Percentiles rank a stretch among this genome's conserved stretches.
Conservation (phyloP, 1,284 basidiomycete species). For the Rhodotorula glutinis region DNA sequence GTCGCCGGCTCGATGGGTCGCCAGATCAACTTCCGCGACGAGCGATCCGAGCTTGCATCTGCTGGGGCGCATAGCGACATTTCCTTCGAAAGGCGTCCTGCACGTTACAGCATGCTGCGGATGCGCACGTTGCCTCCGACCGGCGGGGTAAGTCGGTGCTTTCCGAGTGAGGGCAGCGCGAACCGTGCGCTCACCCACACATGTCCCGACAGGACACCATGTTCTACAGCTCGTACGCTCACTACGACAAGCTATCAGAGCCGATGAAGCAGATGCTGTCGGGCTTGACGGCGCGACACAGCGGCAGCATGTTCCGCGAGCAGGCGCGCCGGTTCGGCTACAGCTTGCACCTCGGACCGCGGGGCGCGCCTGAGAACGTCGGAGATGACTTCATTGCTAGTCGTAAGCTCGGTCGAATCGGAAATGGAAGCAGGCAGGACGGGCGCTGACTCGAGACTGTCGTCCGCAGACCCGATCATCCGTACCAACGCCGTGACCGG, state of each 20-base stretch:
- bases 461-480: constrained; percentile 41
- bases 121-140: constrained; percentile 55
- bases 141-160: constrained; percentile 44
- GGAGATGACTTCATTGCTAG: constrained; percentile 54
- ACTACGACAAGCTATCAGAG: constrained; percentile 55
- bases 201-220: constrained; percentile 48
- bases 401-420: too few species aligned
- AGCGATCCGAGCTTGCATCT: constrained; percentile 27
- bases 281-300: constrained; percentile 60
- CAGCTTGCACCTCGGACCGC: constrained; percentile 43
- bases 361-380: constrained; percentile 61
- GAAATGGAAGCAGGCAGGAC: too few species aligned
- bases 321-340: constrained; percentile 42
- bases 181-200: background rate
- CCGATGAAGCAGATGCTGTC: constrained; percentile 60
- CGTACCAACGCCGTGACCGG: constrained; percentile 61
- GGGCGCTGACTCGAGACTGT: background rate
- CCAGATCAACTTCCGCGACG: constrained; percentile 39
- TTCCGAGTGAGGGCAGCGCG: background rate
- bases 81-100: constrained; percentile 57
- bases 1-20: constrained; percentile 24
- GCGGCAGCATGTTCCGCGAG: constrained; percentile 57
- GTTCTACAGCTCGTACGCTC: constrained; percentile 31
- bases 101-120: constrained; percentile 55
- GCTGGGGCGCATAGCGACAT: constrained; percentile 21